Evolutionary conservation across 2,329 filamentous ascomycete genomes (phyloP), one percentile per base, ranked within the genome.

Genomic region (Fusarium concolor): DNA sequence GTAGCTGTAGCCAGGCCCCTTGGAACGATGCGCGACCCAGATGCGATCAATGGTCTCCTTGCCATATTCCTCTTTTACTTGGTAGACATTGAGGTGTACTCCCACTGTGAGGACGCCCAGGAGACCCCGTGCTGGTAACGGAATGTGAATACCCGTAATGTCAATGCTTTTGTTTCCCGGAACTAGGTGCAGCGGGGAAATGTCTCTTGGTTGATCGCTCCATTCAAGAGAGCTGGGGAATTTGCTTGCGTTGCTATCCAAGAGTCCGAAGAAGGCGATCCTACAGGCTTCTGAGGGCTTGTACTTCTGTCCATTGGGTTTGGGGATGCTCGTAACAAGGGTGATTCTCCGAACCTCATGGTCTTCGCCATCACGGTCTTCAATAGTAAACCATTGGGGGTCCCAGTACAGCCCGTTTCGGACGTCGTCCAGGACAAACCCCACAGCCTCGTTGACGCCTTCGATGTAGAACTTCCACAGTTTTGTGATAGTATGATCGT

Each of bases 31-130:
- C 22, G 78, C 73, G 37, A 80, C 75, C 78, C 78, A 80, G 38
- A 79, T 74, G 33, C 72, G 50, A 42, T 73, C 70, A 53, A 73
- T 64, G 33, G 37, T 70, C 22, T 38, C 67, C 33, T 54, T 61
- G 44, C 72, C 69, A n/a, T 61, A 67, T 26, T 57, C 54, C n/a
- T 55, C 46, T 42, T 68, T 74, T 42, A 71, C 56, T 31, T 74
- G 76, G 66, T 76, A 80, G 44, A 78, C 75, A 62, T 78, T 80
- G 63, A 80, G 72, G 57, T 80, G 79, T 3, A 78, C 76, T 10
- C 79, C 79, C 6, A 76, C 73, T 3, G 79, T 80, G 31, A 78
- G 67, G 33, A 79, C 71, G 8, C 79, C 79, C 28, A 80, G 74
- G 11, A 80, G 64, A 2, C 79, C 79, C 6, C 78, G 70, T 28